A percentile compares a stretch with the other conserved stretches of the same genome.
Conservation (phyloP, 192 early-diverging fungal genomes). For the Dimargaris cristalligena region DNA sequence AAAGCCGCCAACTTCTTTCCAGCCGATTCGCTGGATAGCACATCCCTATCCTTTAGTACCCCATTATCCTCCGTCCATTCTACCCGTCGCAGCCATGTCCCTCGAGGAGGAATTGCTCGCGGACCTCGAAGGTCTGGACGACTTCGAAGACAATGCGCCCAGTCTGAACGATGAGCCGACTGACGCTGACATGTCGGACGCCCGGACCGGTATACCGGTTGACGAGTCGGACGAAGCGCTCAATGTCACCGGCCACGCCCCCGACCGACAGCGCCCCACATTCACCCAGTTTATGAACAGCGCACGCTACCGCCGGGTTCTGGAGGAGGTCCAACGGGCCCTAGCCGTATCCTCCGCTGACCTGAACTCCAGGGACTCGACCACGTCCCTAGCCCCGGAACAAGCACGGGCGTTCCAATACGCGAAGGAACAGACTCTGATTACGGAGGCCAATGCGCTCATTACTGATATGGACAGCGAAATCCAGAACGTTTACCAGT, state of each 20-base stretch:
- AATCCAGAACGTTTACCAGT: conserved; percentile 77
- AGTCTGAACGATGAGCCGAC: conserved; percentile 14
- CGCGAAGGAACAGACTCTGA: conserved; percentile 74
- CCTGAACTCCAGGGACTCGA: conserved; percentile 23
- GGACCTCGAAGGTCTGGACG: conserved; percentile 67
- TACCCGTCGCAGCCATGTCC: conserved; percentile 26
- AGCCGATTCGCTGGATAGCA: too few species aligned
- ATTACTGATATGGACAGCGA: conserved; percentile 78
- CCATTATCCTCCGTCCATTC: too few species aligned
- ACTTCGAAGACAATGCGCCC: conserved; percentile 26
- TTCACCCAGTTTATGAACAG: not conserved
- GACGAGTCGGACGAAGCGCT: conserved; percentile 4
- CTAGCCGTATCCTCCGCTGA: not conserved
- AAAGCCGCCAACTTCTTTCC: too few species aligned
- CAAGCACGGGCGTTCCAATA: conserved; percentile 48
- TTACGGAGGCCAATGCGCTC: conserved; percentile 73
- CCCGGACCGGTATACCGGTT: conserved; percentile 19
- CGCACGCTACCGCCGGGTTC: not conserved
- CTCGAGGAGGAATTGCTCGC: conserved; percentile 72
- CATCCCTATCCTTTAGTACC: too few species aligned
- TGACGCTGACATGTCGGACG: conserved; percentile 12
- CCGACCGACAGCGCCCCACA: not conserved
- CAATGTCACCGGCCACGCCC: conserved; percentile 14
- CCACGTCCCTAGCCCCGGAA: conserved; percentile 18
- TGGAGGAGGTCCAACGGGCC: conserved; percentile 24